Base-by-base conservation (phyloP, 2,329 filamentous ascomycete genomes). In the Chrysoporthe cubensis region DNA sequence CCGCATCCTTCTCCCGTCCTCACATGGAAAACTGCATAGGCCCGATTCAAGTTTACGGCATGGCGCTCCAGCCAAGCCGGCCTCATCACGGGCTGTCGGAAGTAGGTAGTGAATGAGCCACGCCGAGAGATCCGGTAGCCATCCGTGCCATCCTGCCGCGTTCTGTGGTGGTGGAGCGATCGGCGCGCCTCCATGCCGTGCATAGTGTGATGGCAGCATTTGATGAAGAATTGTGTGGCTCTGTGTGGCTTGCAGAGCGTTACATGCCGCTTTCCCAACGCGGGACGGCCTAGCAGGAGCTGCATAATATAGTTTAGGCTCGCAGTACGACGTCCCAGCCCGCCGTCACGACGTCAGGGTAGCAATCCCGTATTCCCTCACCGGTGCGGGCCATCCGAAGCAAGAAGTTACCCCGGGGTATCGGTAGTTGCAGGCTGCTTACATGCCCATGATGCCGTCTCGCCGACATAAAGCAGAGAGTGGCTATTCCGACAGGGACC, bases 191-290 rank as follows among this genome's bases (percentile, higher is more conserved):
- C 26, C 26, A 26, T 26, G 26, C 26, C 26, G 26, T 26, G 26
- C 26, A 26, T 26, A 26, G 26, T 26, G 26, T 26, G 26, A 14
- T 18, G 54, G 40, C 54, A 32, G 18, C 14, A 16, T 40, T 40
- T 26, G 13, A 14, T 32, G 9, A 4, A 40, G n/a, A 40, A 54
- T 4, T 52, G 65, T 9, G 50, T 54, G 50, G 44, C 52, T 60
- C 26, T 43, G 54, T 66, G 64, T 69, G 67, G 67, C 67, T 66
- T 66, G 64, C 67, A 64, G 54, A 44, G 59, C 18, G 64, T 64
- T 64, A 48, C 64, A 64, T 66, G 62, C 61, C 46, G 32, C 56
- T 37, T 13, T 14, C 50, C 63, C 63, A 43, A 40, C 11, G 18
- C 26, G 43, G 16, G 6, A 57, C 54, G 18, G 18, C 16, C 18